Evolutionary conservation across 192 early-diverging fungal genomes (phyloP).

Genomic region (Coemansia sp.): DNA sequence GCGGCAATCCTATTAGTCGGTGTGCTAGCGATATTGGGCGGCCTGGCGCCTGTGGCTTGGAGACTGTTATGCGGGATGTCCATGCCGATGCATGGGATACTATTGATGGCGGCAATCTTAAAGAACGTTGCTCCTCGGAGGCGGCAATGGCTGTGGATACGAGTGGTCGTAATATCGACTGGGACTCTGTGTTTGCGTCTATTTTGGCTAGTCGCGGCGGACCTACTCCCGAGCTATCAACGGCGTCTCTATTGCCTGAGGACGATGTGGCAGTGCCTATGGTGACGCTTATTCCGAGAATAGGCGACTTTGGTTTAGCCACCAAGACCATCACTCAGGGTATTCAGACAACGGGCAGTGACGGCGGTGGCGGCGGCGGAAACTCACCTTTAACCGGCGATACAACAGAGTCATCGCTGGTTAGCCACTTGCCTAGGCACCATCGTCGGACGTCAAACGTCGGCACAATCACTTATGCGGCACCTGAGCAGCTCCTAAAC

Average conservation of each 20-base stretch:
- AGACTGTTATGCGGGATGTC: constrained; percentile 7
- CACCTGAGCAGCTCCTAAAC: constrained; percentile 57
- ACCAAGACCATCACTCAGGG: constrained; percentile 55
- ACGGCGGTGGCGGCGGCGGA: background rate
- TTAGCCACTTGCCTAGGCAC: background rate
- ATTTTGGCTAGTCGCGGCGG: constrained; percentile 31
- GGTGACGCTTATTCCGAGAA: constrained; percentile 56
- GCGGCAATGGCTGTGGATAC: background rate
- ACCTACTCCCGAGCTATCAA: background rate
- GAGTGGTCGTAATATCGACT: constrained; percentile 39
- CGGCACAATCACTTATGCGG: constrained; percentile 92
- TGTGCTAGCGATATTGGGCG: constrained; percentile 34
- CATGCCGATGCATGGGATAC: constrained; percentile 43
- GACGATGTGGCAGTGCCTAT: constrained; percentile 5
- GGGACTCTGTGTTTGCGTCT: constrained; percentile 48
- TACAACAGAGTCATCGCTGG: background rate
- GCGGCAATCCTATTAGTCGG: constrained; percentile 39
- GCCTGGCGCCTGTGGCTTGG: constrained; percentile 9
- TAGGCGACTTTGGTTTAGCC: constrained; percentile 98
- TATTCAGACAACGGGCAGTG: background rate
- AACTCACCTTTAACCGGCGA: constrained; percentile 1
- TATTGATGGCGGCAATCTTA: constrained; percentile 43
- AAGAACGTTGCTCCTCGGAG: constrained; percentile 22
- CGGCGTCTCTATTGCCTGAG: background rate
- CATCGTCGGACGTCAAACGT: constrained; percentile 80